Evolutionary conservation across 139 green algal species (phyloP).

Genomic region (Chlorella sp.): DNA sequence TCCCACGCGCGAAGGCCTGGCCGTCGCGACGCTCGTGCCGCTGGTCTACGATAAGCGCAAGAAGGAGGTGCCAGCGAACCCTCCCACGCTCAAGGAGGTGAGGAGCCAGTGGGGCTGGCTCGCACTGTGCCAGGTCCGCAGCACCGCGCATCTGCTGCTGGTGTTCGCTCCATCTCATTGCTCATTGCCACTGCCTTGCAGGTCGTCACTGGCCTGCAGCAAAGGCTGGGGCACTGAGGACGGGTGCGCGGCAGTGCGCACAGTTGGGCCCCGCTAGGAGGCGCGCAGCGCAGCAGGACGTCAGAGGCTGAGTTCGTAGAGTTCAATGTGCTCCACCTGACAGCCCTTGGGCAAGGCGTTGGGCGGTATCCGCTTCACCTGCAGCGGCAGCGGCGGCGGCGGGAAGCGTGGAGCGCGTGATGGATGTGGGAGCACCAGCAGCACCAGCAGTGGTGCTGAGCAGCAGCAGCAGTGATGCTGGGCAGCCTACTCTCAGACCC

Average conservation of each 20-base stretch:
- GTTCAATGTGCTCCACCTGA: constrained; percentile 50
- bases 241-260: neutral
- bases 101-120: neutral
- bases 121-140: no score
- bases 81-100: constrained; percentile 9
- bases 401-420: no score
- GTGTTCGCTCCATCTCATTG: neutral
- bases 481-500: no score
- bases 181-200: neutral
- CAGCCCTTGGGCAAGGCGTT: constrained; percentile 29
- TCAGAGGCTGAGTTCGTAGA: constrained; percentile 32
- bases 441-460: no score
- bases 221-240: neutral
- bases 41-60: constrained; percentile 10
- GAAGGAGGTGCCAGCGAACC: neutral
- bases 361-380: constrained; percentile 22
- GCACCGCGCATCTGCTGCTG: no score
- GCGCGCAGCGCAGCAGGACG: neutral
- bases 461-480: no score
- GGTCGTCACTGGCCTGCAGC: neutral
- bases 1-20: constrained; percentile 2
- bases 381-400: no score
- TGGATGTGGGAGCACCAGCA: no score
- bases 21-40: neutral
- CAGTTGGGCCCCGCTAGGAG: neutral